These are phyloP conservation scores for Microcos paniculata DNA, from an alignment of 345 rosid genomes.

Conservation along the genomic window DNA sequence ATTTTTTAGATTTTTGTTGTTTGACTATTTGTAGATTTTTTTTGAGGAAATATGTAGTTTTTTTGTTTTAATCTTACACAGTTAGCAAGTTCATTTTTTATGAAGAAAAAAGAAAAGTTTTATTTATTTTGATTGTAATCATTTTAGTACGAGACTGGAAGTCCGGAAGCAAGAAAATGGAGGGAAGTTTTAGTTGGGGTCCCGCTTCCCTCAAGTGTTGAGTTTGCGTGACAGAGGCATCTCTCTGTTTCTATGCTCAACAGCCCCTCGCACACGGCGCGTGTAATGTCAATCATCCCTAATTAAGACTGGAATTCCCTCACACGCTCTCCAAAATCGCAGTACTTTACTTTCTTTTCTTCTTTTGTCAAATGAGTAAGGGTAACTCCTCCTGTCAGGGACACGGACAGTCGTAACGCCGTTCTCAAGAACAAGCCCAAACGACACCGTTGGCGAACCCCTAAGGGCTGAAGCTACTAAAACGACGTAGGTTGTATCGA, in stretches of 20 bases:
- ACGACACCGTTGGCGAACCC: constrained; percentile 35
- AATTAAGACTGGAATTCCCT: neutral
- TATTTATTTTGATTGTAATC: neutral
- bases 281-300: neutral
- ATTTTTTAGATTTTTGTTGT: neutral
- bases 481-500: constrained; percentile 19
- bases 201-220: constrained; percentile 41
- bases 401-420: neutral
- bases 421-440: constrained; percentile 4
- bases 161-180: constrained; percentile 9
- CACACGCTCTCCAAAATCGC: constrained; percentile 18
- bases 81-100: too few relatives aligned
- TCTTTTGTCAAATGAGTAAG: constrained; percentile 30
- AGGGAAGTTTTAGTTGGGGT: constrained; percentile 32
- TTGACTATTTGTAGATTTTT: too few relatives aligned
- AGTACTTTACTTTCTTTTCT: neutral
- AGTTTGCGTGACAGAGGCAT: constrained; percentile 40
- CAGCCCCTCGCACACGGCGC: constrained; percentile 21
- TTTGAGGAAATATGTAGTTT: too few relatives aligned
- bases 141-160: neutral
- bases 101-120: neutral
- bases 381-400: constrained; percentile 38
- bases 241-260: constrained; percentile 24
- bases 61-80: too few relatives aligned
- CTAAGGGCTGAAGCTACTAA: constrained; percentile 14